Evolutionary conservation across 2,329 filamentous ascomycete species (phyloP), one percentile per base, ranked within the genome.

Genomic region (Diaporthe velutina): DNA sequence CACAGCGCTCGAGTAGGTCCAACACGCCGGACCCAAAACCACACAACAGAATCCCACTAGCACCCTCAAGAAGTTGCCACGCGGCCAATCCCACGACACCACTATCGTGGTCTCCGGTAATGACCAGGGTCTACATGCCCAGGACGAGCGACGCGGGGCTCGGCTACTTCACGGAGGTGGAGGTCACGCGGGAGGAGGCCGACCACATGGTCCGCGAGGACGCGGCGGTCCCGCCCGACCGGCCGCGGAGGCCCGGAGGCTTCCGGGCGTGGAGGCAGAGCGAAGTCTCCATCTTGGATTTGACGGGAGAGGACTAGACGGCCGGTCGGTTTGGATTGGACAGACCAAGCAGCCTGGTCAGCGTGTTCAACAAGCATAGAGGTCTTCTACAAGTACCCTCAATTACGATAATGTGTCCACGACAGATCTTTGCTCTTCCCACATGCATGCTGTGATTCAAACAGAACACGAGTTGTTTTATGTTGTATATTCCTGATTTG

Each of bases 131-230:
- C 9, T 81, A 79, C 60, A 74, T 81, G 13, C 77, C 78, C 4
- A 75, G 78, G 28, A 77, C 74, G 4, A 80, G 79, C 55, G 78
- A 77, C 7, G 45, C 48, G n/a, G 68, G 68, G 25, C 48, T 75
- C n/a, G 81, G 81, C 4, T 82, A 76, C 75, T 80, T 82, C 57
- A 75, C 70, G 12, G 79, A 81, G 58, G 52, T 80, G 25, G 75
- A 79, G 54, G 79, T 80, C 66, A 73, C 77, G 13, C 75, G 71
- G 28, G 78, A 80, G 3, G 71, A 79, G 57, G 78, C 78, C 5
- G 77, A 79, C n/a, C 77, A 76, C 28, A 73, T 77, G 57, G 73
- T 75, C n/a, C 13, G 68, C 30, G 33, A 50, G 61, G 38, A 67
- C 30, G 7, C 22, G 33, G 19, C 40, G 22, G 33, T 15, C n/a